Percentiles rank a stretch among this genome's conserved stretches.
Conservation (phyloP, 2,329 filamentous ascomycete species). For the Clarireedia sp. region DNA sequence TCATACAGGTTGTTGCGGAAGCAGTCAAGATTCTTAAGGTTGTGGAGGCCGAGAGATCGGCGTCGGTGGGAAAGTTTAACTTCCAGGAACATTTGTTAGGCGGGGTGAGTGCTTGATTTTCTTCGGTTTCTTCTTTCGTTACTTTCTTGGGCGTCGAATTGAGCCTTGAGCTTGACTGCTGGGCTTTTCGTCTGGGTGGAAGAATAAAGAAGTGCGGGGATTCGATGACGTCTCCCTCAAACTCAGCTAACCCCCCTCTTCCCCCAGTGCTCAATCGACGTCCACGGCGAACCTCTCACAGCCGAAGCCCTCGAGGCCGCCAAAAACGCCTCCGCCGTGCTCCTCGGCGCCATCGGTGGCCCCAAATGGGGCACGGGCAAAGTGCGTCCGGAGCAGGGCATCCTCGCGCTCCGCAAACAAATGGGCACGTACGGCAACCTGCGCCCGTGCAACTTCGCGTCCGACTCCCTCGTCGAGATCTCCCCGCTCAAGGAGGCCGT, state of each 20-base stretch:
- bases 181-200: too few relatives aligned
- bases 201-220: too few relatives aligned
- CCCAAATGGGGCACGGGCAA: slow-evolving; percentile 89
- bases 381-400: slow-evolving; percentile 86
- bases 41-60: slow-evolving; percentile 63
- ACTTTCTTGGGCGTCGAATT: background rate
- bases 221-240: background rate
- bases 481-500: slow-evolving; percentile 83
- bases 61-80: slow-evolving; percentile 65
- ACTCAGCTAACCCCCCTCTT: background rate
- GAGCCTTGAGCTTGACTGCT: too few relatives aligned
- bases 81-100: slow-evolving; percentile 85
- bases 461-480: slow-evolving; percentile 71
- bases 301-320: slow-evolving; percentile 75
- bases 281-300: slow-evolving; percentile 68
- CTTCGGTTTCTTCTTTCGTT: background rate
- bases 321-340: slow-evolving; percentile 78
- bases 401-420: slow-evolving; percentile 86
- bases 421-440: slow-evolving; percentile 93
- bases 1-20: slow-evolving; percentile 67
- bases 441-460: slow-evolving; percentile 91
- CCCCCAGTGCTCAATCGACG: slow-evolving; percentile 76
- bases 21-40: slow-evolving; percentile 79
- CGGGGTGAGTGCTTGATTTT: slow-evolving; percentile 56
- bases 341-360: slow-evolving; percentile 91